Conservation (phyloP, 305 asterid species). For the Withania somnifera region DNA sequence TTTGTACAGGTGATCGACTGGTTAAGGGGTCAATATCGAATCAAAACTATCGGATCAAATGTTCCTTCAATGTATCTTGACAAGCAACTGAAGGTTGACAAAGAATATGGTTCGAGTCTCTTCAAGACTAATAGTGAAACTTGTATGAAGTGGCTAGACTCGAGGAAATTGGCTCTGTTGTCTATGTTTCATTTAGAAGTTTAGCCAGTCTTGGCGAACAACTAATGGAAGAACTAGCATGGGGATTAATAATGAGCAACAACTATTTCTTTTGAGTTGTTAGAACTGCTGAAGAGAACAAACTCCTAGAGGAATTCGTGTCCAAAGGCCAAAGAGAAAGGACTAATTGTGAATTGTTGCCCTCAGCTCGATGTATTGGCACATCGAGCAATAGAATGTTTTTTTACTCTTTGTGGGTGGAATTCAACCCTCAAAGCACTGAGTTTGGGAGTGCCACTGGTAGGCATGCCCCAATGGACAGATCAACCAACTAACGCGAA, state of each 20-base stretch:
- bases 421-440: conserved; percentile 1
- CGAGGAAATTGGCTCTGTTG: not conserved
- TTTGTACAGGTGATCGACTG: conserved; percentile 6
- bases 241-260: not conserved
- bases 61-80: conserved; percentile 10
- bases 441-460: conserved; percentile 15
- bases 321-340: not conserved
- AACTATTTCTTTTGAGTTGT: not conserved
- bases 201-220: not conserved
- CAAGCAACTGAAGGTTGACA: not conserved
- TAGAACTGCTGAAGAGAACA: not conserved
- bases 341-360: conserved; percentile 13
- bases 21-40: conserved; percentile 7
- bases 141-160: conserved; percentile 17
- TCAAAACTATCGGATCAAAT: conserved; percentile 17
- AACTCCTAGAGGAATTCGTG: not conserved
- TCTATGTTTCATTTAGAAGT: not conserved
- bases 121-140: conserved; percentile 2
- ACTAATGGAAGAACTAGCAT: not conserved
- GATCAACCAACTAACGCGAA: no score
- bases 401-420: conserved; percentile 10
- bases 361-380: conserved; percentile 18
- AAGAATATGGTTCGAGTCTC: conserved; percentile 3
- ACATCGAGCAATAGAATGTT: conserved; percentile 10
- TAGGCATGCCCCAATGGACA: conserved; percentile 7